Conservation (phyloP, 768 basidiomycete species). For the Leccinum subgranulosum region DNA sequence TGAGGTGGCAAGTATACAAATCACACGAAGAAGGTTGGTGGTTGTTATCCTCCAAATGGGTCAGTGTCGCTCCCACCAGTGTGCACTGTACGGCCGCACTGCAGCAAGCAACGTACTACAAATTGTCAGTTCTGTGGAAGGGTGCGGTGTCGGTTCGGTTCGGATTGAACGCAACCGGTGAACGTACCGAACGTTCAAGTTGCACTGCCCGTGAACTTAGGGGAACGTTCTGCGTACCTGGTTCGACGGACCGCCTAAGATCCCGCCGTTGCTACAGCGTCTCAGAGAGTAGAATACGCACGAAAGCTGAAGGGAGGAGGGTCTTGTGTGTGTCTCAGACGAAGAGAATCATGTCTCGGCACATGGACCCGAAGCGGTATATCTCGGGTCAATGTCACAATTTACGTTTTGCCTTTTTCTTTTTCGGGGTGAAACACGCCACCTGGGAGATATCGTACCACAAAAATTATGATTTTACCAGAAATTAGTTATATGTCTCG, state of each 20-base stretch:
- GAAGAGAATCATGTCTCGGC: neutral
- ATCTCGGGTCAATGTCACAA: neutral
- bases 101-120: neutral
- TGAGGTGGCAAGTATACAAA: neutral
- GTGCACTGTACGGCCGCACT: neutral
- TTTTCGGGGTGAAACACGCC: slow-evolving; percentile 27
- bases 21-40: neutral
- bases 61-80: neutral
- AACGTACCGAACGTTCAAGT: neutral
- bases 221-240: neutral
- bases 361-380: neutral
- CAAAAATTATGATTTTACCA: slow-evolving; percentile 11
- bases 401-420: neutral
- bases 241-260: neutral
- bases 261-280: neutral
- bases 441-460: slow-evolving; percentile 29
- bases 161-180: neutral
- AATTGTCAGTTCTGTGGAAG: neutral
- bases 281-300: neutral
- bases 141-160: neutral
- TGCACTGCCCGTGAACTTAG: neutral
- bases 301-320: neutral
- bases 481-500: slow-evolving; percentile 18
- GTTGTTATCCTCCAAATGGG: neutral
- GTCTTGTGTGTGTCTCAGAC: slow-evolving; percentile 5